Evolutionary conservation across 768 basidiomycete genomes (phyloP).

Genomic region (Megacollybia marginata): DNA sequence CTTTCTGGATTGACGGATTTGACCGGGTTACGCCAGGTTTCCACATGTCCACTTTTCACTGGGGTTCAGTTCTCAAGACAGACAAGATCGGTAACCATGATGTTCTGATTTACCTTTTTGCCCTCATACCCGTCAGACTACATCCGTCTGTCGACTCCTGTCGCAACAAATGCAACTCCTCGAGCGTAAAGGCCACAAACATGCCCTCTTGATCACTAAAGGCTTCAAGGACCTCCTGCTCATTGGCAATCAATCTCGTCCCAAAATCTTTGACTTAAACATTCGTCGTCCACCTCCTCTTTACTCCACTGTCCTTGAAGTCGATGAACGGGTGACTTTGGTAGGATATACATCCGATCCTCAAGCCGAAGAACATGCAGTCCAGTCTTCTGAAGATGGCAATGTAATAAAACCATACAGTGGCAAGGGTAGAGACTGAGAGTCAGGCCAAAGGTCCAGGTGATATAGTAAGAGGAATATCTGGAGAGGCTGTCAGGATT

Average conservation of each 20-base stretch:
- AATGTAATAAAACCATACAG: constrained; percentile 60
- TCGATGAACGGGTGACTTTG: constrained; percentile 89
- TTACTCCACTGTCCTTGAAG: constrained; percentile 68
- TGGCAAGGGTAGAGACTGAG: constrained; percentile 69
- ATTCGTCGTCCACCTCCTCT: constrained; percentile 73
- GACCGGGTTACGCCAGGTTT: no score
- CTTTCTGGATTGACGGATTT: no score
- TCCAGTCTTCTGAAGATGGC: constrained; percentile 71
- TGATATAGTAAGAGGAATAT: constrained; percentile 72
- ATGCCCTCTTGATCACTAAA: constrained; percentile 85
- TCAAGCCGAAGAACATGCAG: constrained; percentile 61
- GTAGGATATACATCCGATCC: constrained; percentile 93
- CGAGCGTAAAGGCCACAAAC: constrained; percentile 89
- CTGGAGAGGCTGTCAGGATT: constrained; percentile 86
- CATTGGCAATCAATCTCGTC: constrained; percentile 93
- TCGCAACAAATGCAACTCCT: constrained; percentile 94
- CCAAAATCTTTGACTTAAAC: constrained; percentile 91
- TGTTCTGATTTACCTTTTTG: background rate
- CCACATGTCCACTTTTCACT: no score
- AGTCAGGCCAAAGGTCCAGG: constrained; percentile 74
- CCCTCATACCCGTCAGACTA: constrained; percentile 50
- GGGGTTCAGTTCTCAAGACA: constrained; percentile 62
- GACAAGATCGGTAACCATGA: constrained; percentile 73
- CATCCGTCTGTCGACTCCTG: constrained; percentile 87
- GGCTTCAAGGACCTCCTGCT: constrained; percentile 89